A percentile compares a stretch with the other conserved stretches of the same genome.
Conservation (phyloP, 176 grass and related monocot genomes). For the Juncus inflexus region DNA sequence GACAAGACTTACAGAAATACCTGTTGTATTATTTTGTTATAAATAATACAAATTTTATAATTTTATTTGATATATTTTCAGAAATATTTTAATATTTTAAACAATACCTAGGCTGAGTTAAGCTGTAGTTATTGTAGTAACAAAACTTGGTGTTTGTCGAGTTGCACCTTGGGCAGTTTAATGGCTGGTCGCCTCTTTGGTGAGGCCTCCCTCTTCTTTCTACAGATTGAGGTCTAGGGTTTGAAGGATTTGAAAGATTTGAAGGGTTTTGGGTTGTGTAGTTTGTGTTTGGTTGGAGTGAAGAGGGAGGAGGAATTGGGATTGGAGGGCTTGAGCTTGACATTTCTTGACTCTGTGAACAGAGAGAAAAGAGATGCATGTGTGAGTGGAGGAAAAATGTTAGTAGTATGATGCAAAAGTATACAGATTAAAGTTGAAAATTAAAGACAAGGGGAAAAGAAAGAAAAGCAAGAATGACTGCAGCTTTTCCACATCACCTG, state of each 20-base stretch:
- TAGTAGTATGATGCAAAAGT: too few species aligned
- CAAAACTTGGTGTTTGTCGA: slow-evolving; percentile 28
- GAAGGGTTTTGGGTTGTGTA: not conserved
- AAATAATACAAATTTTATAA: too few species aligned
- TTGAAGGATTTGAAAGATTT: slow-evolving; percentile 15
- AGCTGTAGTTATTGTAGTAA: slow-evolving; percentile 30
- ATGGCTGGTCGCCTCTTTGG: slow-evolving; percentile 27
- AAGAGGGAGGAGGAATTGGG: slow-evolving; percentile 8
- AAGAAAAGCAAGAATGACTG: slow-evolving; percentile 17
- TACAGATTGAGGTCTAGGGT: slow-evolving; percentile 27
- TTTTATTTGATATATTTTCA: too few species aligned
- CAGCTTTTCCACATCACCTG: slow-evolving; percentile 23
- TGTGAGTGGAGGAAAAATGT: not conserved
- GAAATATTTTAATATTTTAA: too few species aligned
- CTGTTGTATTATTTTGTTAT: too few species aligned
- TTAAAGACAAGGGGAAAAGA: slow-evolving; percentile 12
- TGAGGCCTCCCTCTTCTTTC: slow-evolving; percentile 26
- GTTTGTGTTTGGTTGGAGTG: not conserved
- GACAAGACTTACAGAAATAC: slow-evolving; percentile 26
- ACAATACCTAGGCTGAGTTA: slow-evolving; percentile 14
- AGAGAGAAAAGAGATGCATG: not conserved
- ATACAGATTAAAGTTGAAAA: too few species aligned
- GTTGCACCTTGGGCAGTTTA: slow-evolving; percentile 31
- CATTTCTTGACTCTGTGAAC: slow-evolving; percentile 23
- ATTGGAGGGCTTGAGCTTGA: slow-evolving; percentile 20